phyloP scores from a whole-genome alignment of 2,329 filamentous ascomycete genomes.

The Helminthosporium solani region DNA sequence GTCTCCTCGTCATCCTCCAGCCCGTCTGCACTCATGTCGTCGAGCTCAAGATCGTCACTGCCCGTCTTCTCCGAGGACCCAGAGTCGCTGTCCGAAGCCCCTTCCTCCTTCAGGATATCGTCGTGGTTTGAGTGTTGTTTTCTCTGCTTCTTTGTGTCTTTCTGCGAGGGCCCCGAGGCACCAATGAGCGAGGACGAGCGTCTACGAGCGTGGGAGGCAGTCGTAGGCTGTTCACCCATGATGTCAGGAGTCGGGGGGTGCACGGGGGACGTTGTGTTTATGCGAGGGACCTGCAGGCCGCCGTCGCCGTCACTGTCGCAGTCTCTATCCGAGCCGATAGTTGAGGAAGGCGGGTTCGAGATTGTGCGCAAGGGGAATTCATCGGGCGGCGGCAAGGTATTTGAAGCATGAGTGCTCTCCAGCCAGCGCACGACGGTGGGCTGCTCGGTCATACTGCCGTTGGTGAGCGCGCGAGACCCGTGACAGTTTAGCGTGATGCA shows the following conservation, averaged over 20 bases:
- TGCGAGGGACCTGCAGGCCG: constrained; percentile 14
- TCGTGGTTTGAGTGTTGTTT: constrained; percentile 28
- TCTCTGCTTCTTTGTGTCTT: constrained; percentile 29
- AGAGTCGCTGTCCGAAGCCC: constrained; percentile 33
- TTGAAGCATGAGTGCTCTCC: constrained; percentile 25
- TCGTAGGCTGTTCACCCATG: constrained; percentile 29
- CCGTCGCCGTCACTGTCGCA: constrained; percentile 24
- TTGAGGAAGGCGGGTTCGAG: constrained; percentile 36
- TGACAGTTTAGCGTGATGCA: constrained; percentile 9
- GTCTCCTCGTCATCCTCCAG: constrained; percentile 84
- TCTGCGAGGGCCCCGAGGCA: constrained; percentile 21
- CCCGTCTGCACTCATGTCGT: constrained; percentile 66
- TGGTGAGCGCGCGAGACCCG: background rate
- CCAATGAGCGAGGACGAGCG: constrained; percentile 39
- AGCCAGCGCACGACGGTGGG: constrained; percentile 35
- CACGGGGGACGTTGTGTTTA: constrained; percentile 29
- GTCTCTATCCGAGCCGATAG: constrained; percentile 26
- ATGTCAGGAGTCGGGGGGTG: constrained; percentile 35
- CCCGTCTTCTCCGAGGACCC: constrained; percentile 39
- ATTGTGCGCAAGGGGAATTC: constrained; percentile 39
- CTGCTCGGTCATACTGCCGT: constrained; percentile 12
- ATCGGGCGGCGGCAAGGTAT: constrained; percentile 38
- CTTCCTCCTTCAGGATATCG: constrained; percentile 36
- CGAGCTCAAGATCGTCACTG: constrained; percentile 57
- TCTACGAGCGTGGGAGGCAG: constrained; percentile 28